Evolutionary conservation across 148 eudicot genomes (phyloP), one percentile per base, ranked within the genome.

Genomic region (Amaranthus palmeri): DNA sequence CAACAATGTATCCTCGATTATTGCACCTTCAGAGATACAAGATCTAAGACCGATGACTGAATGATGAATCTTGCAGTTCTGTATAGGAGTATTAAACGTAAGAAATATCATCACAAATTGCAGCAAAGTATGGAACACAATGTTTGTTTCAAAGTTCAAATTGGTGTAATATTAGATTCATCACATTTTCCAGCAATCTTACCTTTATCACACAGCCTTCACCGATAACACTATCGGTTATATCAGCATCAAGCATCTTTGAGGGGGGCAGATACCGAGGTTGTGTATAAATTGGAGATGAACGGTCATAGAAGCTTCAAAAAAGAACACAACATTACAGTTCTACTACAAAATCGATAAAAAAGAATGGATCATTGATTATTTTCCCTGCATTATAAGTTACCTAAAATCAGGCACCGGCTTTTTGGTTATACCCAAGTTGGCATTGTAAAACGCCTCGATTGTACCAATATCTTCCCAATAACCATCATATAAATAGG

Each of bases 381-480:
- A 18, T 13, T 9, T 42, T 61, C 61, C 5, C 55, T 13, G 47
- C 14, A 14, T 14, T 6, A 53, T 55, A 25, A 54, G 65, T 15
- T 79, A 93, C 98, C 96, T 93, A 75, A 93, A 93, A 84, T 93
- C 97, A 17, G 97, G 97, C 51, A 93, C 79, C n/a, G 98, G 97
- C 82, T 93, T 93, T 71, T 93, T 93, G 9, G 98, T 93, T 70
- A 93, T 87, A 48, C 97, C 95, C 70, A 91, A 83, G 77, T 87
- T 90, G 75, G 96, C 98, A 79, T 93, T 88, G 76, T 88, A 93
- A 76, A 93, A 93, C 46, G 98, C 95, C 76, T 88, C 95, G 70
- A 93, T 93, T 8, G 98, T 93, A 77, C 98, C 98, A 80, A 93
- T 93, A 76, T 93, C 98, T 82, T 93, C 98, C 98, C 96, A 93